Percentiles rank a stretch among this genome's conserved stretches.
Evolutionary conservation across 176 grass and related monocot genomes (phyloP).

Genomic region (Sorghum bicolor): Sorghum_bicolor_NCBIv3 NC_012873.2:47840001-47840500

Average conservation of each 20-base stretch:
- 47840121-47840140: background rate
- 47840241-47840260: background rate
- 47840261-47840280: background rate
- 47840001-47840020: background rate
- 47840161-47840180: background rate
- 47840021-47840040: background rate
- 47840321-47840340: background rate
- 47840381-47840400: slow-evolving; percentile 37
- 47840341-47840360: slow-evolving; percentile 16
- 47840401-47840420: slow-evolving; percentile 72
- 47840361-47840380: background rate
- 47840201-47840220: background rate
- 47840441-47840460: slow-evolving; percentile 73
- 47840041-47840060: background rate
- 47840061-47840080: background rate
- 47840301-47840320: background rate
- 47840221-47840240: background rate
- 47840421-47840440: slow-evolving; percentile 77
- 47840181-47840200: background rate
- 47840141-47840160: background rate
- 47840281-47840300: background rate
- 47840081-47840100: background rate
- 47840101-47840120: background rate
- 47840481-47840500: slow-evolving; percentile 72
- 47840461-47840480: slow-evolving; percentile 74